Percentiles rank a stretch among this genome's conserved stretches.
phyloP scores from a whole-genome alignment of 306 rosid species.

The Cucumis hystrix region DNA sequence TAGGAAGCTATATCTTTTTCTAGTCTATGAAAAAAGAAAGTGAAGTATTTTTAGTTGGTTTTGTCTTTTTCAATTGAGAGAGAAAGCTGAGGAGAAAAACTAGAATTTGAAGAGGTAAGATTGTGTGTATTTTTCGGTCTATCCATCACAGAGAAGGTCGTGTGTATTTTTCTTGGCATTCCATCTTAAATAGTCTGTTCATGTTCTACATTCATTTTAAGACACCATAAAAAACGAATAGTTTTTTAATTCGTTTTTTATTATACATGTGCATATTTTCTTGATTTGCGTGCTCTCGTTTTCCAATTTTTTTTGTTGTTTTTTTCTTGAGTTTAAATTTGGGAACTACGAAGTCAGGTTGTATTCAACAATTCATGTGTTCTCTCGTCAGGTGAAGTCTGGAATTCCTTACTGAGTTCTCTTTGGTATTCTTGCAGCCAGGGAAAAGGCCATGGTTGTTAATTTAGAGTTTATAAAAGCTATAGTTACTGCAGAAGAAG shows the following conservation, averaged over 20 bases:
- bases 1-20: background rate
- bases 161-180: background rate
- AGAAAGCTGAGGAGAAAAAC: background rate
- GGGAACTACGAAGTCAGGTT: background rate
- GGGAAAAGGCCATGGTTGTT: slow-evolving; percentile 99
- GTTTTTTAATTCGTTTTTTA: background rate
- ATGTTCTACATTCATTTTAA: background rate
- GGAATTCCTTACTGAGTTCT: background rate
- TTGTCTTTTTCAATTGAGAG: background rate
- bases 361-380: background rate
- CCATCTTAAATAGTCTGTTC: background rate
- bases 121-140: background rate
- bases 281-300: background rate
- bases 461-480: slow-evolving; percentile 79
- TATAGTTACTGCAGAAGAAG: slow-evolving; percentile 92
- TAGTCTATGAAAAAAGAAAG: background rate
- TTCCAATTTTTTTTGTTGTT: background rate
- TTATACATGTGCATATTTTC: background rate
- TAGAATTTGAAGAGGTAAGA: background rate
- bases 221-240: background rate
- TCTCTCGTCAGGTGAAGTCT: background rate
- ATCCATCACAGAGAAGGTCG: background rate
- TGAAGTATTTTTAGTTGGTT: background rate
- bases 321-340: background rate
- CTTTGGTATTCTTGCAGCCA: slow-evolving; percentile 20